Base-by-base conservation (phyloP, 495 filamentous ascomycete species). In the Xylaria flabelliformis region DNA sequence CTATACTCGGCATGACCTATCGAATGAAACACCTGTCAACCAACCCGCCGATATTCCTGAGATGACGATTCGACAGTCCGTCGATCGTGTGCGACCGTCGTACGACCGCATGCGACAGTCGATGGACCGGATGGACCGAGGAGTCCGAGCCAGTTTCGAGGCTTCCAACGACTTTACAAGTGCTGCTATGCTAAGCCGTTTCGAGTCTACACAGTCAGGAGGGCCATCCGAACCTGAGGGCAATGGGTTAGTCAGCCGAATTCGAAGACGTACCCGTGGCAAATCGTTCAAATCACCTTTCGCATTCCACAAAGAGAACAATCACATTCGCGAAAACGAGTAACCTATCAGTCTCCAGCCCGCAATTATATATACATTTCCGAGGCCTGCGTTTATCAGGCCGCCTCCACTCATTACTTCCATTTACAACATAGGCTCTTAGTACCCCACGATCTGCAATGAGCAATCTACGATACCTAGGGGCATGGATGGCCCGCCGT, bases 91-190 rank as follows among this genome's bases (percentile, higher is more conserved):
- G 44, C 83, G 94, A 64, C 91, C 91, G 36, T 93, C 91, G 7
- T 93, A 91, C 73, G 94, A 97, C 72, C 87, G 94, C 69, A 89
- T 96, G 72, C 85, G 94, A 17, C 83, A 85, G 41, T 92, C 89
- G 0, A 91, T 94, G 86, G 93, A 96, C 78, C 86, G 90, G 12
- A 61, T 67, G 65, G 65, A 67, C 21, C 48, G 62, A 51, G 26
- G 15, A 0, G 85, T 92, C 34, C 85, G 93, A 73, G 89, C 90
- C 36, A 94, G 91, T 79, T 96, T 92, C 75, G 95, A 97, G 82
- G 87, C 87, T 10, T 94, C 90, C 76, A 93, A 91, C 74, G 96
- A 98, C 73, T 97, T 97, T 76, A 96, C 94, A 10, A 93, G 92
- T 13, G 94, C 94, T 34, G 93, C 93, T 42, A 87, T 94, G 80